Conservation (phyloP, 2,329 filamentous ascomycete genomes). For the Geoglossum cookeanum region DNA sequence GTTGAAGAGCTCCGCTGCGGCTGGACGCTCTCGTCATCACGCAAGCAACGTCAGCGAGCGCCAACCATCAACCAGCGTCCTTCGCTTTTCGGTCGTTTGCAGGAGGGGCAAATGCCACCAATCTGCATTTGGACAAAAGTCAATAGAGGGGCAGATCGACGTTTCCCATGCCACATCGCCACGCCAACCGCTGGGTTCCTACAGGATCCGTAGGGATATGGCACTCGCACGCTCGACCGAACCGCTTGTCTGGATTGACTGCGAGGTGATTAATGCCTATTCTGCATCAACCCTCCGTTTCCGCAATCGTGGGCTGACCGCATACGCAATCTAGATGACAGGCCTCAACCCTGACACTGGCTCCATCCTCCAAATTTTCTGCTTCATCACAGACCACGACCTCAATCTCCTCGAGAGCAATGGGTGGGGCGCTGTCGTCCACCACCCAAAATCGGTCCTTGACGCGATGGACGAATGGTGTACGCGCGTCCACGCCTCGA, state of each 20-base stretch:
- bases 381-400: constrained; percentile 68
- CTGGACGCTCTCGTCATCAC: neutral
- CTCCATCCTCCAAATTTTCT: constrained; percentile 79
- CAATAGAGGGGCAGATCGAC: neutral
- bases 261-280: constrained; percentile 30
- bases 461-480: constrained; percentile 83
- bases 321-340: constrained; percentile 53
- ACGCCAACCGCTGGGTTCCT: neutral
- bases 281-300: neutral
- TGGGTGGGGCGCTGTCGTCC: constrained; percentile 66
- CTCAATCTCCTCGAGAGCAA: constrained; percentile 55
- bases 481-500: constrained; percentile 54
- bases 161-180: too few species aligned
- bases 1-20: neutral
- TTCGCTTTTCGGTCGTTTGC: neutral
- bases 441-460: constrained; percentile 50
- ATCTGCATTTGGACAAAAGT: neutral
- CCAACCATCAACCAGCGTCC: neutral
- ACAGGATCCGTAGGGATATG: constrained; percentile 15
- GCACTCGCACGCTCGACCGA: constrained; percentile 32
- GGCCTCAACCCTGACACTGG: constrained; percentile 62
- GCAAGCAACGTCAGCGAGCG: neutral
- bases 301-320: neutral
- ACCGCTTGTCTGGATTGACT: constrained; percentile 75
- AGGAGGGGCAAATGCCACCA: neutral